These are phyloP conservation scores for Dactylorhiza incarnata DNA, from an alignment of 106 monocot genomes.

Conservation along the genomic window DNA sequence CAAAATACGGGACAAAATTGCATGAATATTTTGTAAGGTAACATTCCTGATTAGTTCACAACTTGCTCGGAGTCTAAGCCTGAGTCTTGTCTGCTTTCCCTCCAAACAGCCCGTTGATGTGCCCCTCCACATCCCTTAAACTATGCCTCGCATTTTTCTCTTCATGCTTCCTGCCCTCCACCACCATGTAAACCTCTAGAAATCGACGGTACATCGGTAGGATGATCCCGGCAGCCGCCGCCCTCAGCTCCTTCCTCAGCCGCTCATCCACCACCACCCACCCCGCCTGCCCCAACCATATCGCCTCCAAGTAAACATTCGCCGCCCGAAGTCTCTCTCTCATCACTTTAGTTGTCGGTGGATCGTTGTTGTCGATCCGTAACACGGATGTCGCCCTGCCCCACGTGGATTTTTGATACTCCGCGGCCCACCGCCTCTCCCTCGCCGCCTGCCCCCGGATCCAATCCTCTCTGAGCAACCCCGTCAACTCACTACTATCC, in stretches of 20 bases:
- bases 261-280: conserved; percentile 36
- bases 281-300: conserved; percentile 17
- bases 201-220: conserved; percentile 13
- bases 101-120: conserved; percentile 9
- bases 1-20: too few species aligned
- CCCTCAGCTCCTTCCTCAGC: conserved; percentile 36
- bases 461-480: neutral
- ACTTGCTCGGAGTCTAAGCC: too few species aligned
- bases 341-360: neutral
- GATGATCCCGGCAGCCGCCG: conserved; percentile 6
- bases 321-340: conserved; percentile 5
- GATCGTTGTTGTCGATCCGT: neutral
- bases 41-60: too few species aligned
- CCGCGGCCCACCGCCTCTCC: conserved; percentile 2
- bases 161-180: too few species aligned
- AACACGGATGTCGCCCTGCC: neutral
- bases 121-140: conserved; percentile 10
- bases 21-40: too few species aligned
- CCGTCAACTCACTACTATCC: neutral
- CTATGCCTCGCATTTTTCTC: conserved; percentile 6
- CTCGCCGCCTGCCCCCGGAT: neutral
- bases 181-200: conserved; percentile 8
- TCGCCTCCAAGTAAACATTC: conserved; percentile 14
- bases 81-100: too few species aligned
- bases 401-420: neutral